Evolutionary conservation across 208 protist species (phyloP).

Genomic region (Trypanosoma congolense): DNA sequence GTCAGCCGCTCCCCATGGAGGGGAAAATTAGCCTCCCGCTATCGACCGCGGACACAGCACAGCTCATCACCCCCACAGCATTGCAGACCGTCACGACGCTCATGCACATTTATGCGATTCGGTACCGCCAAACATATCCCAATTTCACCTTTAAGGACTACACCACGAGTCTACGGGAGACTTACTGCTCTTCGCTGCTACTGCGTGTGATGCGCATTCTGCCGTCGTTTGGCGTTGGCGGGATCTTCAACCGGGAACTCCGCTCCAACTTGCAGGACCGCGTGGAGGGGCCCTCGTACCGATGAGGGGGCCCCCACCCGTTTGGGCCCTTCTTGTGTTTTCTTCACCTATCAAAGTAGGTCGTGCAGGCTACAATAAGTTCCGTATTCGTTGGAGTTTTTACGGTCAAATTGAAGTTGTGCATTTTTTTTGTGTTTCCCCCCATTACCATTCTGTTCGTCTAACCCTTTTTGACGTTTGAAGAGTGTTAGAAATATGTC

Average conservation of each 20-base stretch:
- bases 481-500: too few relatives aligned
- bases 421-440: constrained; percentile 20
- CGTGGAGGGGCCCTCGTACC: constrained; percentile 32
- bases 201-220: constrained; percentile 82
- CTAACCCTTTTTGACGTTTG: too few relatives aligned
- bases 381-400: too few relatives aligned
- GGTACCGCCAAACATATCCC: constrained; percentile 83
- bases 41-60: constrained; percentile 54
- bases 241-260: constrained; percentile 81
- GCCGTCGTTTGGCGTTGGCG: constrained; percentile 75
- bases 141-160: constrained; percentile 63
- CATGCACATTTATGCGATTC: constrained; percentile 82
- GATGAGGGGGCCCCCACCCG: background rate
- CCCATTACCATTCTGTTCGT: constrained; percentile 4
- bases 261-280: constrained; percentile 63
- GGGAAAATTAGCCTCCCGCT: constrained; percentile 55
- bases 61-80: constrained; percentile 66
- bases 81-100: constrained; percentile 81
- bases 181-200: constrained; percentile 70
- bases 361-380: too few relatives aligned
- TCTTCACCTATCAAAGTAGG: background rate
- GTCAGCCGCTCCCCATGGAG: constrained; percentile 35
- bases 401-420: too few relatives aligned
- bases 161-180: constrained; percentile 43
- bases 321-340: background rate